Evolutionary conservation across 192 early-diverging fungal genomes (phyloP).

Genomic region (Allomyces macrogynus): DNA sequence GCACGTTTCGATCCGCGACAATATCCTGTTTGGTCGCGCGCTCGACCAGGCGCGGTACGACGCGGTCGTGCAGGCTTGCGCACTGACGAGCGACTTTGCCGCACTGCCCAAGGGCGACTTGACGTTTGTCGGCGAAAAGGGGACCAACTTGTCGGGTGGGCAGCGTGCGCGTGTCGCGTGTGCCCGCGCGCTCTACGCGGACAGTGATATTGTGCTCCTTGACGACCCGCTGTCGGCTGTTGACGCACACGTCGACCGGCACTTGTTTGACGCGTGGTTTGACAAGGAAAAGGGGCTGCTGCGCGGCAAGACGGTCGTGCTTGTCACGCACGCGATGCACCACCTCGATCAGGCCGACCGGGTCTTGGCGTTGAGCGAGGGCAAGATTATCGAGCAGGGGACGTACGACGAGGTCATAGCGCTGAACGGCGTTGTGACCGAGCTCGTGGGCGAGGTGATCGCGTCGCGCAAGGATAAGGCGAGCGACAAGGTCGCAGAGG

Average conservation of each 20-base stretch:
- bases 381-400: slow-evolving; percentile 8
- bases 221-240: slow-evolving; percentile 61
- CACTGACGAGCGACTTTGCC: slow-evolving; percentile 29
- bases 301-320: slow-evolving; percentile 23
- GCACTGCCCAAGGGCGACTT: slow-evolving; percentile 30
- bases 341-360: slow-evolving; percentile 21
- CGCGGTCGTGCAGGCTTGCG: slow-evolving; percentile 31
- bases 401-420: slow-evolving; percentile 1
- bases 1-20: slow-evolving; percentile 40
- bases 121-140: slow-evolving; percentile 43
- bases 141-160: slow-evolving; percentile 37
- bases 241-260: slow-evolving; percentile 37
- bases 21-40: slow-evolving; percentile 41
- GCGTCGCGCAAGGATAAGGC: no score
- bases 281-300: slow-evolving; percentile 22
- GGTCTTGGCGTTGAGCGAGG: slow-evolving; percentile 25
- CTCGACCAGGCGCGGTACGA: slow-evolving; percentile 31
- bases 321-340: slow-evolving; percentile 36
- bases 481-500: no score
- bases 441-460: slow-evolving; percentile 26
- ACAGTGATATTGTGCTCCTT: slow-evolving; percentile 40
- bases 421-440: neutral
- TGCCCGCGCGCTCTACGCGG: slow-evolving; percentile 40
- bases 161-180: slow-evolving; percentile 43
- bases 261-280: slow-evolving; percentile 33